These are phyloP conservation scores for Peronosclerospora sorghi DNA, from an alignment of 352 stramenopile genomes.

Conservation along the genomic window DNA sequence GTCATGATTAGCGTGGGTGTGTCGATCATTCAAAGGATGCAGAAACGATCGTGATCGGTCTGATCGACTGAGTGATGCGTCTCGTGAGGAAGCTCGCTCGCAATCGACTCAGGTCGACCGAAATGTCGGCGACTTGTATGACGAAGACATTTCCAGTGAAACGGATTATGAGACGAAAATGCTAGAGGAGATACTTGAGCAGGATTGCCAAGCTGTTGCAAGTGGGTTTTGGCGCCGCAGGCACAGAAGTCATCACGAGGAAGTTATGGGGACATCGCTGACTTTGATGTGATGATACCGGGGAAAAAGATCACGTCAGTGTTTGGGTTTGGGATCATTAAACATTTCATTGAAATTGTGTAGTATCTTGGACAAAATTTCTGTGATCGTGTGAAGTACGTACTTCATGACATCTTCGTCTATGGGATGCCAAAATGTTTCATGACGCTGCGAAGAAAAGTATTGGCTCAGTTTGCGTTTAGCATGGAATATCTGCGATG, in stretches of 20 bases:
- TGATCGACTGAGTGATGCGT: slow-evolving; percentile 94
- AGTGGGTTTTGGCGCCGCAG: slow-evolving; percentile 96
- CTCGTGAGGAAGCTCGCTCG: slow-evolving; percentile 58
- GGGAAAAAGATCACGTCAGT: slow-evolving; percentile 94
- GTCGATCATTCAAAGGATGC: slow-evolving; percentile 87
- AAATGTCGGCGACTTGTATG: slow-evolving; percentile 68
- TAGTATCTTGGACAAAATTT: slow-evolving; percentile 86
- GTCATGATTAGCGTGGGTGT: slow-evolving; percentile 88
- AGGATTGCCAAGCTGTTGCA: slow-evolving; percentile 91
- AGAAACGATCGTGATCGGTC: slow-evolving; percentile 91
- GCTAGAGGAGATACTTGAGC: slow-evolving; percentile 90
- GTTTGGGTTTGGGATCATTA: slow-evolving; percentile 94
- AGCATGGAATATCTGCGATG: slow-evolving; percentile 93
- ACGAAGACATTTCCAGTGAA: slow-evolving; percentile 29
- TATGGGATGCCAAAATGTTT: slow-evolving; percentile 91
- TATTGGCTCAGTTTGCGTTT: slow-evolving; percentile 88
- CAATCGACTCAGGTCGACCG: slow-evolving; percentile 55
- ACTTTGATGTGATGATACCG: slow-evolving; percentile 95
- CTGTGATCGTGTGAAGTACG: no score
- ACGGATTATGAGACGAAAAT: slow-evolving; percentile 93
- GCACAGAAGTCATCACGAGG: slow-evolving; percentile 95
- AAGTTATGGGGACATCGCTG: slow-evolving; percentile 91
- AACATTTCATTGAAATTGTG: slow-evolving; percentile 94
- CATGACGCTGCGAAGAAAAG: slow-evolving; percentile 95
- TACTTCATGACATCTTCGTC: no score